Base-by-base conservation (phyloP, 2,329 filamentous ascomycete genomes). In the Trichoderma atrobrunneum region DNA sequence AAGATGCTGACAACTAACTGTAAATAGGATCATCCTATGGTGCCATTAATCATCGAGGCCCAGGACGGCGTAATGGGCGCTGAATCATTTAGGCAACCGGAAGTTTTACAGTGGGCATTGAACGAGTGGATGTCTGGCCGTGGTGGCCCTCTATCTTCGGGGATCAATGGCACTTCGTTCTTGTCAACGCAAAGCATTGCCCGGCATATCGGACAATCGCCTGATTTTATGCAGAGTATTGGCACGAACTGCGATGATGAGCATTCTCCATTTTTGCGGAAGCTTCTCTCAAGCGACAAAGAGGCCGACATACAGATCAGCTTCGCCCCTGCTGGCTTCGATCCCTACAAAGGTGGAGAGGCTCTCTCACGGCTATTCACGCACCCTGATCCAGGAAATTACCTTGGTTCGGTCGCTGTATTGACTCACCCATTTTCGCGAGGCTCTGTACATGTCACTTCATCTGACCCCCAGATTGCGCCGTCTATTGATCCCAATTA, bases 41-140 rank as follows among this genome's bases (percentile, higher is more conserved):
- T 82, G 3, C 78, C 81, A 6, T 80, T 81, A 48, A 80, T 85
- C 36, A 85, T 84, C 26, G 84, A 86, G 67, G 82, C 86, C 34
- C 34, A 63, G 21, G 60, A 63, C 3, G 60, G 60, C 8, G 34
- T 63, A n/a, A 24, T 43, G 24, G 32, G 34, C 10, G 60, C 60
- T 12, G 48, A 34, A 26, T 26, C 28, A 30, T 68, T 59, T 24
- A 14, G 65, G 24, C 8, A 57, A 24, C 64, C 51, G 2, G 14
- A 57, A 26, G n/a, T 57, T 28, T 48, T 57, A n/a, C 26, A 67
- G 18, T 48, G 32, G 48, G 48, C 48, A 24, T 28, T 48, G 82
- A 85, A 70, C 78, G 82, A 11, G 76, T 28, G 76, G 6, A 77
- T 85, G n/a, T 74, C 77, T 26, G 85, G 80, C 65, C 80, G 80